Evolutionary conservation across 768 basidiomycete genomes (phyloP), one percentile per base, ranked within the genome.

Genomic region (Crucibulum laeve): DNA sequence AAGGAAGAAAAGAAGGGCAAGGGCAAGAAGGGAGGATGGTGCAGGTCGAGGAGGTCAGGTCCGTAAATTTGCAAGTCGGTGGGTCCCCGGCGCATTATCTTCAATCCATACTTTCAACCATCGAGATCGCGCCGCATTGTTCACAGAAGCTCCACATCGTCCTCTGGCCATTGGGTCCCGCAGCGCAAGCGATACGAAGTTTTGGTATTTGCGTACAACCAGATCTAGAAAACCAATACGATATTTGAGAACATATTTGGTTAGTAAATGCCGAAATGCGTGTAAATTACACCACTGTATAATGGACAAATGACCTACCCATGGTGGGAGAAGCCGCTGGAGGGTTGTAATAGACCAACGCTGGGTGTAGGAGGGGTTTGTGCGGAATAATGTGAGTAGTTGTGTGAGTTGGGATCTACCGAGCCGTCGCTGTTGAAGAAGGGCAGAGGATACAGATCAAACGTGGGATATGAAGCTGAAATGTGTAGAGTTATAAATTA

Each of bases 101-200:
- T 36, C 18, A 36, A 19, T 36, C 35, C 10, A 36, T 10, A 64
- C 73, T 74, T 58, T 89, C 84, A 65, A 91, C 84, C 82, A 89
- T 89, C 49, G 87, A 87, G 62, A 91, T 89, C 45, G 88, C 84
- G 63, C 88, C 88, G 61, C 88, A 91, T 69, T 88, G 75, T 73
- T 89, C 87, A 62, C 88, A 91, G 60, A 86, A 83, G 55, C 81
- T 83, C 88, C 88, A 91, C 86, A 91, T 89, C 14, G 86, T 82
- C 49, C 83, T 72, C 59, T 77, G 78, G 48, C 87, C 87, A 50
- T 80, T 79, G 47, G 72, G 63, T 42, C 84, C 79, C 15, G 85
- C 62, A 25, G 85, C 79, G 54, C 87, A 89, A 25, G 88, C 85
- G 46, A 91, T 72, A 50, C 85, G 82, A 52, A 91, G 75, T 62